Evolutionary conservation across 2,329 filamentous ascomycete species (phyloP).

Genomic region (Fusarium chaquense): DNA sequence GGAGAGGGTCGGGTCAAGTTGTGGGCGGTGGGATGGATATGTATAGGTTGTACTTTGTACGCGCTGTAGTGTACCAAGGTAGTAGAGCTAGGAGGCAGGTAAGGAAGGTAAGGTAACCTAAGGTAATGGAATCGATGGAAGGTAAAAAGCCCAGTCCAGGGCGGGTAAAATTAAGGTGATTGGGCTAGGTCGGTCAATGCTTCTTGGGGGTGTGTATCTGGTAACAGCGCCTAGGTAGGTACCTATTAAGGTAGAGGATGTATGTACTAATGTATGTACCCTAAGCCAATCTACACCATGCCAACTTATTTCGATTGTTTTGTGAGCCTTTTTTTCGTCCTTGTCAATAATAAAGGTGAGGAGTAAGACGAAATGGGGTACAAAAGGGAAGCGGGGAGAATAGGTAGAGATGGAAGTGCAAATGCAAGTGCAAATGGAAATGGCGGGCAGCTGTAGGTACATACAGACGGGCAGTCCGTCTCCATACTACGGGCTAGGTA

Average conservation of each 20-base stretch:
- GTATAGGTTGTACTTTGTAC: neutral
- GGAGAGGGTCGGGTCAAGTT: conserved; percentile 34
- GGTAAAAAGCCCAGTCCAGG: conserved; percentile 10
- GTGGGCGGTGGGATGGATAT: conserved; percentile 20
- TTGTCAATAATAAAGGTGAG: neutral
- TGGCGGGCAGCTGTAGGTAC: conserved; percentile 2
- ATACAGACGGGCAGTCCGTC: no score
- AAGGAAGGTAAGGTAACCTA: neutral
- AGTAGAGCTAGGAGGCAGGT: neutral
- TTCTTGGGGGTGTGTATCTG: neutral
- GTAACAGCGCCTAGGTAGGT: neutral
- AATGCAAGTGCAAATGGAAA: neutral
- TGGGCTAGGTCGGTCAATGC: conserved; percentile 12
- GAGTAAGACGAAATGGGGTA: neutral
- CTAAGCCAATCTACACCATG: conserved; percentile 4
- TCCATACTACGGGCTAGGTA: no score
- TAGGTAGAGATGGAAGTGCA: neutral
- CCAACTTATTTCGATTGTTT: conserved; percentile 24
- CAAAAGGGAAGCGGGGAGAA: neutral
- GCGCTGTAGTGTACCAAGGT: neutral
- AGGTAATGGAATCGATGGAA: conserved; percentile 1
- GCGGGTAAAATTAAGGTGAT: conserved; percentile 34
- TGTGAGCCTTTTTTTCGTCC: neutral
- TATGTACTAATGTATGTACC: neutral
- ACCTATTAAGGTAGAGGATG: conserved; percentile 13